A percentile compares a stretch with the other conserved stretches of the same genome.
These are phyloP conservation scores for Anacardium occidentale DNA, from an alignment of 345 rosid genomes.

Conservation along the genomic window DNA sequence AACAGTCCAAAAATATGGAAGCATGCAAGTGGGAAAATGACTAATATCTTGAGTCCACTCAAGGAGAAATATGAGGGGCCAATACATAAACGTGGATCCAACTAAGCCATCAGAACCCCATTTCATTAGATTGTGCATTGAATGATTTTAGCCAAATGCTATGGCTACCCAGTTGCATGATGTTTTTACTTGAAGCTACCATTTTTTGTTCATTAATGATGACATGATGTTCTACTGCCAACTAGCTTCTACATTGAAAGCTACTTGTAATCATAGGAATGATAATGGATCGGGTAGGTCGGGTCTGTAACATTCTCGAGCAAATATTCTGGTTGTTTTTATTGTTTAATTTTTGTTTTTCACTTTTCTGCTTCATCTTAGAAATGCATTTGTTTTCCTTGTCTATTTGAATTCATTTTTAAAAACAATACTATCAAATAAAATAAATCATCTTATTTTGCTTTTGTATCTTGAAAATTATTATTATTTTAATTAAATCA, in stretches of 20 bases:
- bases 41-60: not conserved
- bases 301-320: no score
- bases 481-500: no score
- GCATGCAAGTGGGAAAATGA: not conserved
- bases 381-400: no score
- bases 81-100: not conserved
- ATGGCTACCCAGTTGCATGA: not conserved
- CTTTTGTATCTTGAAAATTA: no score
- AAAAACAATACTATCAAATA: no score
- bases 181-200: not conserved
- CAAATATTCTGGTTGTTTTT: no score
- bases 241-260: not conserved
- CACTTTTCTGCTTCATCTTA: no score
- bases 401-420: no score
- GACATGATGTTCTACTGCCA: not conserved
- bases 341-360: no score
- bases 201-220: not conserved
- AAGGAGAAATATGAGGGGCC: not conserved
- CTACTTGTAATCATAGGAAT: not conserved
- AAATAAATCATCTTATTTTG: no score
- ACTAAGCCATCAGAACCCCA: constrained; percentile 4
- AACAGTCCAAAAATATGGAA: no score
- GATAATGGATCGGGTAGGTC: no score
- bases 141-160: not conserved
- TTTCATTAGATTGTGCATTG: not conserved